phyloP scores from a whole-genome alignment of 805 yeast genomes.

The Candida odintsovae region DNA sequence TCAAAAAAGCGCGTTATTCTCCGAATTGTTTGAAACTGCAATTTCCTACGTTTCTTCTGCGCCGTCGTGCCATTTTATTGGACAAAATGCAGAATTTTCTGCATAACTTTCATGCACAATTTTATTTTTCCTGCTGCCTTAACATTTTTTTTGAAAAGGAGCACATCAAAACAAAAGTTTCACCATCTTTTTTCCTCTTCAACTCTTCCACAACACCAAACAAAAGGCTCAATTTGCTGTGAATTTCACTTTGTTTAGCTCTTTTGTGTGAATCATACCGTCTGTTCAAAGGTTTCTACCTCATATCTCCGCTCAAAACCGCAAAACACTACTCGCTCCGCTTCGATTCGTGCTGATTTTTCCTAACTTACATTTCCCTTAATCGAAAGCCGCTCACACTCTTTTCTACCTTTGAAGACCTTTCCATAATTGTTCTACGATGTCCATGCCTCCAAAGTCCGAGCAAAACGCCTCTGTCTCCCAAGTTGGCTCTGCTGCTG shows the following conservation, averaged over 20 bases:
- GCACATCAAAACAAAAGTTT: background rate
- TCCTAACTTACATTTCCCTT: background rate
- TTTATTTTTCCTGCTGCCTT: background rate
- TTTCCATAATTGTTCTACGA: background rate
- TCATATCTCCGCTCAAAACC: background rate
- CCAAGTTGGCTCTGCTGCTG: background rate
- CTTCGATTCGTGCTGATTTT: background rate
- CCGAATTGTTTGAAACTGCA: background rate
- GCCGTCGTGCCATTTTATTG: background rate
- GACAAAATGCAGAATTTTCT: background rate
- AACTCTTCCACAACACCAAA: background rate
- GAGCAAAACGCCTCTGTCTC: background rate
- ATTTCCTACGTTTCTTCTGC: background rate
- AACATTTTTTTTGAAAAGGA: background rate
- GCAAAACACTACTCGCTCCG: background rate
- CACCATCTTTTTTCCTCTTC: background rate
- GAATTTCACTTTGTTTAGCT: background rate
- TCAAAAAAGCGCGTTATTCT: too few species aligned
- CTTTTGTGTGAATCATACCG: background rate
- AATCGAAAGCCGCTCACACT: background rate
- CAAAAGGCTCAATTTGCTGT: background rate
- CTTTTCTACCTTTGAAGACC: background rate
- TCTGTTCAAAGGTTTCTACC: background rate
- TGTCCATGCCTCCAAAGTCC: background rate
- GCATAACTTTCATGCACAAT: background rate